Evolutionary conservation across 1,284 basidiomycete genomes (phyloP).

Genomic region (Boletus sp.): DNA sequence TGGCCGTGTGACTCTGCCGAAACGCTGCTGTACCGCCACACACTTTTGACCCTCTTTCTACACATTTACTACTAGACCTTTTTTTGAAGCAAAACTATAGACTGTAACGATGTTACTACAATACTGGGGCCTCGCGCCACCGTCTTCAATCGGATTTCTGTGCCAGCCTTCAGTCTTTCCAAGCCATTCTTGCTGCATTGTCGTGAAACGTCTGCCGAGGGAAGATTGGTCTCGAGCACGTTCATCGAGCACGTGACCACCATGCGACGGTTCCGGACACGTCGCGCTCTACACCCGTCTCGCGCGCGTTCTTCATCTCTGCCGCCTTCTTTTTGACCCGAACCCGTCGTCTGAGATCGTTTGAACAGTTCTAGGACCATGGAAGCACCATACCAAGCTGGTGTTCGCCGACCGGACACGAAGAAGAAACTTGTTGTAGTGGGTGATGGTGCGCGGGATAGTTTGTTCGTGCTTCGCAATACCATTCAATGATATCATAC

Average conservation of each 20-base stretch:
- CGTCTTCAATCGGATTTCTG: neutral
- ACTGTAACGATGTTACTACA: neutral
- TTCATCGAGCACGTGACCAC: constrained; percentile 30
- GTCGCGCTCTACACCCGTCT: neutral
- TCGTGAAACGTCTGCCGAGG: too few species aligned
- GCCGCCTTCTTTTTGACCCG: neutral
- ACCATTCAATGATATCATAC: constrained; percentile 32
- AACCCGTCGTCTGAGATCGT: constrained; percentile 3
- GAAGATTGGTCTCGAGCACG: neutral
- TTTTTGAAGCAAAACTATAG: neutral
- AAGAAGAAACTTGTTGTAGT: constrained; percentile 93
- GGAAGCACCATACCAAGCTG: constrained; percentile 33
- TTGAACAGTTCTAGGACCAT: constrained; percentile 14
- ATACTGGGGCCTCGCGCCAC: neutral
- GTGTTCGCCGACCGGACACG: constrained; percentile 66
- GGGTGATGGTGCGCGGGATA: constrained; percentile 72
- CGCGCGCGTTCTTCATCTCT: constrained; percentile 3
- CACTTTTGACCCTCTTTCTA: too few species aligned
- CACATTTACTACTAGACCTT: too few species aligned
- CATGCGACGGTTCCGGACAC: neutral
- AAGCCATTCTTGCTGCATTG: too few species aligned
- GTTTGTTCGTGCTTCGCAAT: constrained; percentile 39
- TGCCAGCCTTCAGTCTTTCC: neutral
- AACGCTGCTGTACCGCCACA: constrained; percentile 32
- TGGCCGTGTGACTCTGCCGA: constrained; percentile 38